Base-by-base conservation (phyloP, 208 protist genomes). In the Acanthamoeba castellanii region DNA sequence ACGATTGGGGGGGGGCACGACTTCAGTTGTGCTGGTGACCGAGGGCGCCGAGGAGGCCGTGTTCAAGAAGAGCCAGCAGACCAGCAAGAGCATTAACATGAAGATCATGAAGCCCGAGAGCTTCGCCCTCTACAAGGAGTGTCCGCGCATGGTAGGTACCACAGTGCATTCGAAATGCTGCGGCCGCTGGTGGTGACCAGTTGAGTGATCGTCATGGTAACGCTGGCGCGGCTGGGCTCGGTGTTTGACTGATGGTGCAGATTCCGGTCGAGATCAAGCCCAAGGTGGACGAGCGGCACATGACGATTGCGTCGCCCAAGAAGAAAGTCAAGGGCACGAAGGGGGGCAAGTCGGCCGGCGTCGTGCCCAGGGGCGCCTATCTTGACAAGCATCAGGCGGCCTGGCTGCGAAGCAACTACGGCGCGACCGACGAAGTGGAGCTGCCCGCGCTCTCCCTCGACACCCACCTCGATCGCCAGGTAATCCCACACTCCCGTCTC, bases 31-130 rank as follows among this genome's bases (percentile, higher is more conserved):
- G 13, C 55, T 94, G 27, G 70, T 94, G 27, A 94, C 92, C 13
- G 92, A 94, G 52, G 92, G 92, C 6, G 50, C 78, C 30, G 92
- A 94, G 52, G 92, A 94, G 68, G 66, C 30, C 30, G 88, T 93
- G 42, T 93, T 93, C 50, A 93, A 72, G 47, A 93, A 88, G 45
- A 94, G 74, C 50, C 92, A 94, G 52, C 7, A 11, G 20, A 84
- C 87, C 4, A 47, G 78, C 18, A 74, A 89, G 52, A 94, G 92
- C 70, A 88, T 94, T 22, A 72, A 50, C 27, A 55, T 9, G 8
- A 94, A 89, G 42, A 94, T 94, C 55, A 84, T 84, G 78, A 94
- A 94, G 92, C 66, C 45, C 9, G n/a, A 37, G 27, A 59, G 42
- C 37, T 94, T 94, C 42, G 37, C 78, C 14, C 61, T 94, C 42